Evolutionary conservation across 306 rosid species (phyloP).

Genomic region (Castanea mollissima): DNA sequence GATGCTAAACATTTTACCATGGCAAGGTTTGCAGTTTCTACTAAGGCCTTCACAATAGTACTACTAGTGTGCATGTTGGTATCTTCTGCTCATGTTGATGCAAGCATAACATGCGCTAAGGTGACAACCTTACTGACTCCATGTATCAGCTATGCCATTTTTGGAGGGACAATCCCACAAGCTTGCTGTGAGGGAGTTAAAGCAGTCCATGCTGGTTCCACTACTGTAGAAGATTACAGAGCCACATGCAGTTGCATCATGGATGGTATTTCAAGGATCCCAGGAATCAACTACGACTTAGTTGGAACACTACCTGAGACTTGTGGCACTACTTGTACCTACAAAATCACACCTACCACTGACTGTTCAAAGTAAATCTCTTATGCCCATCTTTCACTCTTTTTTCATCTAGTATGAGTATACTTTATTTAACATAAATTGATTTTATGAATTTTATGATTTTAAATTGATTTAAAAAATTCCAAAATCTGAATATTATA

Average conservation of each 20-base stretch:
- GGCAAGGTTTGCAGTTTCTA: conserved; percentile 10
- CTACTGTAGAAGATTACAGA: conserved; percentile 36
- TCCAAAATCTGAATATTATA: too few species aligned
- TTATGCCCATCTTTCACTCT: not conserved
- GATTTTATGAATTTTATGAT: conserved; percentile 14
- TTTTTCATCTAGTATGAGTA: not conserved
- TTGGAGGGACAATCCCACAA: conserved; percentile 52
- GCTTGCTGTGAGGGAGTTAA: conserved; percentile 58
- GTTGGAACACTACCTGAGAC: conserved; percentile 26
- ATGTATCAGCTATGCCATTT: conserved; percentile 54
- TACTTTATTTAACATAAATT: not conserved
- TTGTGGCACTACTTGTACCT: conserved; percentile 53
- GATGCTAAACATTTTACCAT: not conserved
- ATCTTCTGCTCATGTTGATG: conserved; percentile 8
- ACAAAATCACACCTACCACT: conserved; percentile 63
- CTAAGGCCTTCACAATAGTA: conserved; percentile 10
- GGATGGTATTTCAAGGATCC: conserved; percentile 41
- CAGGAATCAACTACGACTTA: conserved; percentile 42
- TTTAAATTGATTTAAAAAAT: not conserved
- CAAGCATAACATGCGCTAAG: conserved; percentile 46
- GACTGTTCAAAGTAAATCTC: conserved; percentile 46
- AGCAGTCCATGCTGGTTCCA: conserved; percentile 40
- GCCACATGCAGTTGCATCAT: conserved; percentile 50
- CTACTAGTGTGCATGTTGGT: conserved; percentile 28
- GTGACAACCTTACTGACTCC: conserved; percentile 44